Base-by-base conservation (phyloP, 2,329 filamentous ascomycete genomes). In the Exserohilum turcica region DNA sequence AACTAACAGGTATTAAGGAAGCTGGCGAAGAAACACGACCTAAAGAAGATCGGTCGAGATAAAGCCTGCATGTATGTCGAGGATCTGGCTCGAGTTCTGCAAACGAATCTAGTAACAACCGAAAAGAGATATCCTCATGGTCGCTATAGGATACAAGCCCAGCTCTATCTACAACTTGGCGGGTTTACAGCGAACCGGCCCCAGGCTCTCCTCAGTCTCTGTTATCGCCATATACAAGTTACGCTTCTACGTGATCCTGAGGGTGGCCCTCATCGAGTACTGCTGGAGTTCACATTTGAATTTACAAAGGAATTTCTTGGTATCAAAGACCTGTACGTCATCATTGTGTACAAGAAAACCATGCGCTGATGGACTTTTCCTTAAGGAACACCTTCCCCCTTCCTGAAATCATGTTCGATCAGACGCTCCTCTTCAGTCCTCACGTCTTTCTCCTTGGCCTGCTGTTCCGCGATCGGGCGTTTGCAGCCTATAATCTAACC, bases 371-470 rank as follows among this genome's bases (percentile, higher is more conserved):
- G 16, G 9, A 51, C 6, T 46, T 16, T 40, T 35, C 2, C 12
- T 12, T 51, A 44, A 45, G 42, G 15, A 73, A 73, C 54, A 63
- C 57, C 29, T 74, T 72, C 39, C 52, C 53, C 35, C 65, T 74
- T 43, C 63, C 59, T 13, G 57, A 74, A 51, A 66, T 73, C 48
- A 71, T 73, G 15, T 73, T 62, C 42, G 57, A 75, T 47, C 47
- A 63, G n/a, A 65, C 64, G 13, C 65, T 75, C 24, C 54, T 70
- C 43, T 68, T 74, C 10, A 75, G 72, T 50, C 64, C 57, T 4
- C 54, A 75, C 49, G 49, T 70, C 47, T 65, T 63, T 32, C 60
- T 74, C 24, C 61, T 72, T 35, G 49, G 64, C 15, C 58, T 77
- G 44, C 64, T 76, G 24, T 75, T 52, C 9, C 16, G 7, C 15